Percentiles rank a stretch among this genome's conserved stretches.
Evolutionary conservation across 129 eudicot genomes (phyloP).

Genomic region (Flaveria trinervia): DNA sequence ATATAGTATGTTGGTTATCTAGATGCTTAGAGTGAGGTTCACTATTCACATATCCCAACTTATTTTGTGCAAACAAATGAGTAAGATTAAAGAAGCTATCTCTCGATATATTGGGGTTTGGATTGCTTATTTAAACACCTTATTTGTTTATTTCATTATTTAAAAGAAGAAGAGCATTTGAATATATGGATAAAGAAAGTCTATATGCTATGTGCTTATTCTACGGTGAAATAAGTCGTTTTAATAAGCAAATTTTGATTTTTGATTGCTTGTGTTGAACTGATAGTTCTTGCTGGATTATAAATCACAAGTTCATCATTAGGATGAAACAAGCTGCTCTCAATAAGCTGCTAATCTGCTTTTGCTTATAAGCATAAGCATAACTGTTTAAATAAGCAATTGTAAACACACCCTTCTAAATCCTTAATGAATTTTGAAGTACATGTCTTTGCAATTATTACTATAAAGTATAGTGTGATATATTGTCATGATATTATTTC

Average conservation of each 20-base stretch:
- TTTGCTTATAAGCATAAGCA: background rate
- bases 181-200: background rate
- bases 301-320: too few species aligned
- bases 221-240: background rate
- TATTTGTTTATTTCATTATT: too few species aligned
- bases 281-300: too few species aligned
- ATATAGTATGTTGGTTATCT: background rate
- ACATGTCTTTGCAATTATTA: background rate
- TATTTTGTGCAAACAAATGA: background rate
- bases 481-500: background rate
- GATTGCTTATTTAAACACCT: background rate
- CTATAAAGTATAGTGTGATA: background rate
- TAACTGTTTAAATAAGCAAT: background rate
- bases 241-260: background rate
- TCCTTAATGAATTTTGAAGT: background rate
- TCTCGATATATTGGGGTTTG: background rate
- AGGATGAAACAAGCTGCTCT: background rate
- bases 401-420: background rate
- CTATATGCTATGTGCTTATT: background rate
- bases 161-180: too few species aligned
- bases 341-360: background rate
- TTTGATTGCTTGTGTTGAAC: background rate
- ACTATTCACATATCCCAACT: background rate
- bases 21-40: background rate
- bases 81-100: background rate